Percentiles rank a stretch among this genome's conserved stretches.
phyloP scores from a whole-genome alignment of 306 rosid species.

The Cicer yamashitae region DNA sequence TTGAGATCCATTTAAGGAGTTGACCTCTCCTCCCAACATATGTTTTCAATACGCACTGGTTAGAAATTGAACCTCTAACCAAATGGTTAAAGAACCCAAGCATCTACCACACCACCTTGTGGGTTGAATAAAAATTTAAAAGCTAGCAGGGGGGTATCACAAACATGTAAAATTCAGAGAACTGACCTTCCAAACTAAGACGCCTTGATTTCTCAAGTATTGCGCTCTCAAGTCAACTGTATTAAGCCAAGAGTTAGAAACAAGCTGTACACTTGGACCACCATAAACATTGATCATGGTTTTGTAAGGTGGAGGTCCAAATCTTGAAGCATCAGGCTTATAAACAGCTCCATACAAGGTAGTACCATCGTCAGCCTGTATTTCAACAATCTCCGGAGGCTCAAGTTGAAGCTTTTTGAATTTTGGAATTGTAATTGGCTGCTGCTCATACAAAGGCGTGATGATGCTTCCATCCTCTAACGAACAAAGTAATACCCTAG shows the following conservation, averaged over 20 bases:
- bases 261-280: conserved; percentile 91
- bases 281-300: conserved; percentile 91
- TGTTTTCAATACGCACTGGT: no score
- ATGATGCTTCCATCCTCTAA: conserved; percentile 81
- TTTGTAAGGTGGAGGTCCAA: conserved; percentile 95
- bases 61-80: no score
- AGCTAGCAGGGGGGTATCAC: conserved; percentile 4
- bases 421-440: conserved; percentile 60
- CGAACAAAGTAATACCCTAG: conserved; percentile 79
- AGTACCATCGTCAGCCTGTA: conserved; percentile 71
- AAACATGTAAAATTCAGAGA: conserved; percentile 34
- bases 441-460: conserved; percentile 77
- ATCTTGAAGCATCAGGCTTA: conserved; percentile 76
- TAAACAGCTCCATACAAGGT: conserved; percentile 77
- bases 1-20: no score
- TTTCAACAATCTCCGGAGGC: conserved; percentile 73
- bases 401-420: conserved; percentile 78
- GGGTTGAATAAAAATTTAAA: conserved; percentile 29
- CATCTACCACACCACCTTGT: no score
- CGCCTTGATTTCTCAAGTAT: conserved; percentile 79
- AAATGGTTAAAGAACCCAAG: no score
- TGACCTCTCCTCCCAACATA: no score
- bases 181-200: conserved; percentile 97
- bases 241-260: conserved; percentile 79
- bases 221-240: conserved; percentile 95